phyloP scores from a whole-genome alignment of 148 eudicot genomes.

The Polygonum aviculare region DNA sequence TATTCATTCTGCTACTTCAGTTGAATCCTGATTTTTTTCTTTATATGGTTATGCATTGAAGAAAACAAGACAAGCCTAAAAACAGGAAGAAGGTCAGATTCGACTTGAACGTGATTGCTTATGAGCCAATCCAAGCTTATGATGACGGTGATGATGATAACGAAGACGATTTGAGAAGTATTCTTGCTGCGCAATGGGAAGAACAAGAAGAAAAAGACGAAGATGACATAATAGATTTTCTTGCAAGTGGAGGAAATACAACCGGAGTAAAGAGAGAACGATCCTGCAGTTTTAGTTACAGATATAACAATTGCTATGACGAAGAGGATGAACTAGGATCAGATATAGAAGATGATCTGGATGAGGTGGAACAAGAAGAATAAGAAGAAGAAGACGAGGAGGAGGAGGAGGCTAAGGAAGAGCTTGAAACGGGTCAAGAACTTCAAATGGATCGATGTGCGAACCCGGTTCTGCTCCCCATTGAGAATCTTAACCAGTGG shows the following conservation, averaged over 20 bases:
- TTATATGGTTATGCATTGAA: conserved; percentile 24
- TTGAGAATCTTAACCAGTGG: conserved; percentile 69
- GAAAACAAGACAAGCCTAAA: conserved; percentile 26
- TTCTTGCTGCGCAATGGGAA: conserved; percentile 2
- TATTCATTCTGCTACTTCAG: neutral
- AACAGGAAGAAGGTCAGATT: conserved; percentile 65
- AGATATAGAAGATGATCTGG: conserved; percentile 14
- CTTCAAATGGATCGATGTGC: conserved; percentile 24
- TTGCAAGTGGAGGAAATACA: neutral
- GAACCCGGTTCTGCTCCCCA: conserved; percentile 55
- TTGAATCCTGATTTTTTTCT: neutral
- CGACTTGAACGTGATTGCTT: conserved; percentile 50
- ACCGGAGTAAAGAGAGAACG: neutral
- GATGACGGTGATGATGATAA: conserved; percentile 17
- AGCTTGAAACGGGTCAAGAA: neutral
- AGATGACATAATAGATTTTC: neutral
- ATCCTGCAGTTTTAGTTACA: conserved; percentile 1
- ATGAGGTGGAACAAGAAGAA: neutral
- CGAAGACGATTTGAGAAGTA: conserved; percentile 8
- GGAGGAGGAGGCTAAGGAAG: neutral
- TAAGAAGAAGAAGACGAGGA: conserved; percentile 1
- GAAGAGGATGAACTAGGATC: conserved; percentile 12
- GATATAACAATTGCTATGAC: conserved; percentile 21
- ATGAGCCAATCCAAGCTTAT: conserved; percentile 43
- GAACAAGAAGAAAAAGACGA: conserved; percentile 5